phyloP scores from a whole-genome alignment of 177 flowering plant species.

The Vitis hybrid region DNA sequence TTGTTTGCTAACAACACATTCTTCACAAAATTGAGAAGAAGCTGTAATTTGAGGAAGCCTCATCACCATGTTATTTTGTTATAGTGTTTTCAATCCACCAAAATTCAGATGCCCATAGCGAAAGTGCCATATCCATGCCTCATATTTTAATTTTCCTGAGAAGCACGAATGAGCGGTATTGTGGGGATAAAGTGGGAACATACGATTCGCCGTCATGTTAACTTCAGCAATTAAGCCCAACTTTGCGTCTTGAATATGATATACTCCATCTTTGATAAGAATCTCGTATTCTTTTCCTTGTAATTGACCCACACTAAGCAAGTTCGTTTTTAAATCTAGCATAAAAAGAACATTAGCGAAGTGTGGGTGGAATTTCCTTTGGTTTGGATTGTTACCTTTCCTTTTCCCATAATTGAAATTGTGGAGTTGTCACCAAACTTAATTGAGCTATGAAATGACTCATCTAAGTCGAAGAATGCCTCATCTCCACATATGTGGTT shows the following conservation, averaged over 20 bases:
- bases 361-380: too few species aligned
- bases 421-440: slow-evolving; percentile 8
- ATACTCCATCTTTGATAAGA: slow-evolving; percentile 1
- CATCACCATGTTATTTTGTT: background rate
- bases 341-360: slow-evolving; percentile 8
- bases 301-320: background rate
- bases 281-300: slow-evolving; percentile 6
- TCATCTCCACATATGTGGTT: slow-evolving; percentile 9
- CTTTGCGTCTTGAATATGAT: background rate
- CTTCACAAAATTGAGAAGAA: too few species aligned
- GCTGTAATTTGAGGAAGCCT: background rate
- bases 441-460: background rate
- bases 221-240: too few species aligned
- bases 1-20: too few species aligned
- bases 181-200: too few species aligned
- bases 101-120: background rate
- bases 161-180: too few species aligned
- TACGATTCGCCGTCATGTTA: too few species aligned
- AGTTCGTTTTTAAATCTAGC: slow-evolving; percentile 5
- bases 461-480: too few species aligned
- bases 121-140: background rate
- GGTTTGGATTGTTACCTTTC: background rate
- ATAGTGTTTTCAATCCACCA: background rate
- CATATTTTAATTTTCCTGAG: too few species aligned
- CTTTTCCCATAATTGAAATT: background rate